Conservation (phyloP, 2,329 filamentous ascomycete species). For the Aspergillus luchuensis region DNA sequence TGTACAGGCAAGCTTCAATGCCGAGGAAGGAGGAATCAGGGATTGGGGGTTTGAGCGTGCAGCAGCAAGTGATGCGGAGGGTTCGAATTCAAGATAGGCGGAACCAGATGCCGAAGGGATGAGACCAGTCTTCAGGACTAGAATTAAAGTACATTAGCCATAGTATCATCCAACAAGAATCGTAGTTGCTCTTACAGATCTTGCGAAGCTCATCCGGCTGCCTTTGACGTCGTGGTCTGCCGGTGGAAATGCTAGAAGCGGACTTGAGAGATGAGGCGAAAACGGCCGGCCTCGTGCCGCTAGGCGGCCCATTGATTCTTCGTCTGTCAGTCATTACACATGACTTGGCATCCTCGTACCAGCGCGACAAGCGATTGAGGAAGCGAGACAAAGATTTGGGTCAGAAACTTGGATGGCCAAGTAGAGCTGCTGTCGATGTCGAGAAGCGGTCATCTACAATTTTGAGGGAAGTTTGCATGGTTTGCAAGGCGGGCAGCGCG, state of each 20-base stretch:
- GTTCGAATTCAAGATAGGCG: constrained; percentile 63
- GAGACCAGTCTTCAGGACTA: constrained; percentile 87
- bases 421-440: constrained; percentile 16
- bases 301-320: constrained; percentile 83
- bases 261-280: constrained; percentile 57
- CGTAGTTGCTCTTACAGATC: constrained; percentile 67
- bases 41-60: constrained; percentile 48
- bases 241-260: constrained; percentile 49
- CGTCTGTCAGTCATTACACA: constrained; percentile 75
- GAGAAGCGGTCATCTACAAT: constrained; percentile 40
- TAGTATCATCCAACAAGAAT: not conserved
- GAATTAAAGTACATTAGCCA: constrained; percentile 23
- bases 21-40: constrained; percentile 59
- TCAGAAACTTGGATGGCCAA: constrained; percentile 11
- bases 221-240: constrained; percentile 59
- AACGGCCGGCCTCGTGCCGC: constrained; percentile 72
- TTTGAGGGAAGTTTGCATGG: constrained; percentile 41
- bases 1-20: constrained; percentile 88
- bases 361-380: constrained; percentile 10
- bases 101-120: constrained; percentile 93
- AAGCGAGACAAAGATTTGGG: constrained; percentile 7
- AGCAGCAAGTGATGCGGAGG: constrained; percentile 48
- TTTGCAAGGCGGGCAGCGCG: constrained; percentile 32
- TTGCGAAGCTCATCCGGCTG: constrained; percentile 73
- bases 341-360: constrained; percentile 18